Base-by-base conservation (phyloP, 2,329 filamentous ascomycete genomes). In the Fusarium devonianum region DNA sequence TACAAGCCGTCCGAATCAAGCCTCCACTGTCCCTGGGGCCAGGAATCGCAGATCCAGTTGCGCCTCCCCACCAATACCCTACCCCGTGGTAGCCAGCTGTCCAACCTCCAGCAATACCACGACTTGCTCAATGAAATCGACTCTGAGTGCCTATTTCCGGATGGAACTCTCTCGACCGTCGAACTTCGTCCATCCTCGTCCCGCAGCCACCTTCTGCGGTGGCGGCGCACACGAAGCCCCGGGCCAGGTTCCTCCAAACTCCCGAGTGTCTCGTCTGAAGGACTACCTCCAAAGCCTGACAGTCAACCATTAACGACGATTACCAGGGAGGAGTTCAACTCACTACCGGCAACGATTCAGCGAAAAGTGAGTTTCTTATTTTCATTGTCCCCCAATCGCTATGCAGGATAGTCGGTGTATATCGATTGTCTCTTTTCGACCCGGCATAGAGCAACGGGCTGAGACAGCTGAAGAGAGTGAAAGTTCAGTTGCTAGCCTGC, bases 271-370 rank as follows among this genome's bases (percentile, higher is more conserved):
- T 66, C 63, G 33, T 64, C 60, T 14, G 63, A 69, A 29, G 57
- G 42, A 14, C 47, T 37, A 28, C 42, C 49, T 16, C 41, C 52
- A 18, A 41, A 56, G 11, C 46, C 55, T 18, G 58, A 63, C n/a
- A 58, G 49, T 40, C 55, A 53, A n/a, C 54, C 65, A 37, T 64
- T 67, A 21, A 60, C 55, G 36, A 56, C 53, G 16, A 71, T 73
- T 56, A 73, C 73, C 2, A 71, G 59, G 51, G 65, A 71, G 22
- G 71, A 74, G 41, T 82, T 81, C 50, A 77, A 82, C 56, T 74
- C 76, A 29, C 70, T 84, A 9, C 81, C 81, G 14, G 78, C 77
- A 17, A 79, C 79, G 12, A 74, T 84, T 42, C 75, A 79, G 63
- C 75, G 81, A 69, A 84, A 84, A 73, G 81, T 84, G 71, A 75